Base-by-base conservation (phyloP, 768 basidiomycete genomes). In the Botryobasidium botryosum region DNA sequence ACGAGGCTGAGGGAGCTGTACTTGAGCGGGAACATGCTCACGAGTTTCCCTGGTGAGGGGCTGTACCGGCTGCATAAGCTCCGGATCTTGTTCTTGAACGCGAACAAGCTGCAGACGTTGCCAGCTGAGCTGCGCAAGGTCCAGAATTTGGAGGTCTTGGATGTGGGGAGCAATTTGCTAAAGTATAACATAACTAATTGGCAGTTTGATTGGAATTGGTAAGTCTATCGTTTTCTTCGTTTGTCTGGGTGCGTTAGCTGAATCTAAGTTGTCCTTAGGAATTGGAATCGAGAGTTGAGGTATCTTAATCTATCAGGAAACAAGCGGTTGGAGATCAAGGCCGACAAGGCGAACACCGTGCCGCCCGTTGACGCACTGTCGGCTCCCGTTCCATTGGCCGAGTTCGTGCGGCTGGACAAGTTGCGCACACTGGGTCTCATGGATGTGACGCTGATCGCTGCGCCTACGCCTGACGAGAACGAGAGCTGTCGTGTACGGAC, bases 151-250 rank as follows among this genome's bases (percentile, higher is more conserved):
- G 72, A 69, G 43, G 74, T 82, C 26, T 67, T 99, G 52, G 94
- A 99, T 56, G 91, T 84, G 4, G 91, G 94, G 5, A 90, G 80
- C 59, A 99, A 99, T 59, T 61, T 75, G 43, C 66, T 99, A 61
- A 86, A 83, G 70, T 97, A 97, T 62, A 99, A 97, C 58, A 88
- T 94, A 53, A 83, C 86, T 53, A 99, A 99, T 56, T 90, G 80
- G 80, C 86, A 92, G 59, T 97, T 90, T 60, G 94, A 99, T 62
- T 97, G 91, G 91, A 97, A 99, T 59, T 96, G 94, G 92, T 92
- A 51, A 40, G 74, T 64, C 28, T 37, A 18, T 20, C n/a, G 38
- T 13, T 18, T 33, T 26, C 49, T 38, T 24, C 31, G 27, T 8
- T 43, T 12, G 6, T 40, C 25, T 24, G 27, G 49, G 29, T 23